Conservation (phyloP, 768 basidiomycete species). For the Cyathus striatus region DNA sequence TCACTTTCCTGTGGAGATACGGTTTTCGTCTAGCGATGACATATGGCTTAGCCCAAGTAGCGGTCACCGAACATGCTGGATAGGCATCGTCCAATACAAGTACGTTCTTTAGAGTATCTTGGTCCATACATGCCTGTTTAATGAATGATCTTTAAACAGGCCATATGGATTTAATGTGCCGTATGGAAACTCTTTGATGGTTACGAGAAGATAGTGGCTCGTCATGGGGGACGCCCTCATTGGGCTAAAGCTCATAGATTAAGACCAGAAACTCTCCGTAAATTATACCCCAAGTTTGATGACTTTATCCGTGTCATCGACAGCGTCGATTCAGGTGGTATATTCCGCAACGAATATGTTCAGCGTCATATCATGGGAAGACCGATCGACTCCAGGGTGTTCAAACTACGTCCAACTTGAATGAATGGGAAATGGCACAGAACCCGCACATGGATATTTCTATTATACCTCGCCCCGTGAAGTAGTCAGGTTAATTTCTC, state of each 20-base stretch:
- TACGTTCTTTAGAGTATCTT: constrained; percentile 30
- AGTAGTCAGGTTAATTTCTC: neutral
- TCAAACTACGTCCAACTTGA: constrained; percentile 23
- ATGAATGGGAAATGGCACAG: neutral
- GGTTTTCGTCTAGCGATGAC: constrained; percentile 84
- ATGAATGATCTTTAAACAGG: constrained; percentile 33
- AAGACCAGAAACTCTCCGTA: constrained; percentile 54
- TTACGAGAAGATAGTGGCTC: constrained; percentile 68
- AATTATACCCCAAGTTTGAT: constrained; percentile 77
- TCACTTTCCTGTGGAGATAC: constrained; percentile 91
- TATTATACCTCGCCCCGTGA: neutral
- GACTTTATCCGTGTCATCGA: constrained; percentile 67
- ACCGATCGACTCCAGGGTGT: constrained; percentile 34
- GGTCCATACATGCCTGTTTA: neutral
- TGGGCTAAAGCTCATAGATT: constrained; percentile 93
- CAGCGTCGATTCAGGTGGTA: constrained; percentile 65
- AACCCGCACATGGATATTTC: neutral
- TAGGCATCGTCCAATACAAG: constrained; percentile 98
- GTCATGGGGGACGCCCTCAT: constrained; percentile 81
- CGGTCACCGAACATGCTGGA: constrained; percentile 80
- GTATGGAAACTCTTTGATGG: constrained; percentile 70
- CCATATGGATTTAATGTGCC: constrained; percentile 83
- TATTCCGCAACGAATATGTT: constrained; percentile 88
- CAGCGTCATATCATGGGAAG: constrained; percentile 80
- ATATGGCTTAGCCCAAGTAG: constrained; percentile 92